Percentiles rank a stretch among this genome's conserved stretches.
These are phyloP conservation scores for Phaeosphaeria sp. DNA, from an alignment of 2,329 filamentous ascomycete genomes.

Conservation along the genomic window DNA sequence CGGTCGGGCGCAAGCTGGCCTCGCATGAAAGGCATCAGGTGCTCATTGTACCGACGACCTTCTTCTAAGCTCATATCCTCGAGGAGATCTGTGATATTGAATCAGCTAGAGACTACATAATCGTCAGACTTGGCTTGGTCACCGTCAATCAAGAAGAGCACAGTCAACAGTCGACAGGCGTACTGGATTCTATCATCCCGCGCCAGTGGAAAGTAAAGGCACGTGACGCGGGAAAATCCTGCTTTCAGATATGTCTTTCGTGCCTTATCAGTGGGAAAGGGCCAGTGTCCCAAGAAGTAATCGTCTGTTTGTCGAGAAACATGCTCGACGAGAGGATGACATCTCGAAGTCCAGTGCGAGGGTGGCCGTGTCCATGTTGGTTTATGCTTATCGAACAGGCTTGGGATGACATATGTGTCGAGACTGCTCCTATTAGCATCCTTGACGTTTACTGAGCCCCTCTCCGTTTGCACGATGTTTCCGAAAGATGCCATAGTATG, in stretches of 20 bases:
- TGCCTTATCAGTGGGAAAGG: slow-evolving; percentile 41
- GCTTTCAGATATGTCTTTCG: slow-evolving; percentile 43
- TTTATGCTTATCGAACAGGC: no score
- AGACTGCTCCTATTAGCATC: no score
- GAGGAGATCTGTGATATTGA: slow-evolving; percentile 50
- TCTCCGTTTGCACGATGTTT: no score
- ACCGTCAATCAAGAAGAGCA: slow-evolving; percentile 55
- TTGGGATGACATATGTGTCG: no score
- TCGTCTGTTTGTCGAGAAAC: slow-evolving; percentile 41
- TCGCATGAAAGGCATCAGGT: slow-evolving; percentile 44
- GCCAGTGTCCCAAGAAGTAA: slow-evolving; percentile 51
- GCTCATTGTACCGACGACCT: slow-evolving; percentile 48
- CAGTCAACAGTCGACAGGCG: slow-evolving; percentile 49
- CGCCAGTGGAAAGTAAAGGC: slow-evolving; percentile 48
- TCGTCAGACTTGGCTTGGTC: slow-evolving; percentile 4
- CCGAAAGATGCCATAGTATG: no score
- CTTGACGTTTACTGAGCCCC: no score
- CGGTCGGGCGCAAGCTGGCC: slow-evolving; percentile 43
- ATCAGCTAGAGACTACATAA: no score
- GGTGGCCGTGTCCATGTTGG: no score
- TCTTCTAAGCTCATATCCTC: slow-evolving; percentile 52
- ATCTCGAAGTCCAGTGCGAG: neutral
- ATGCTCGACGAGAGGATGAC: neutral
- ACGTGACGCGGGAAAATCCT: slow-evolving; percentile 48
- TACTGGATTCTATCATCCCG: slow-evolving; percentile 47